Base-by-base conservation (phyloP, 2,329 filamentous ascomycete genomes). In the Trichoderma oligosporum region DNA sequence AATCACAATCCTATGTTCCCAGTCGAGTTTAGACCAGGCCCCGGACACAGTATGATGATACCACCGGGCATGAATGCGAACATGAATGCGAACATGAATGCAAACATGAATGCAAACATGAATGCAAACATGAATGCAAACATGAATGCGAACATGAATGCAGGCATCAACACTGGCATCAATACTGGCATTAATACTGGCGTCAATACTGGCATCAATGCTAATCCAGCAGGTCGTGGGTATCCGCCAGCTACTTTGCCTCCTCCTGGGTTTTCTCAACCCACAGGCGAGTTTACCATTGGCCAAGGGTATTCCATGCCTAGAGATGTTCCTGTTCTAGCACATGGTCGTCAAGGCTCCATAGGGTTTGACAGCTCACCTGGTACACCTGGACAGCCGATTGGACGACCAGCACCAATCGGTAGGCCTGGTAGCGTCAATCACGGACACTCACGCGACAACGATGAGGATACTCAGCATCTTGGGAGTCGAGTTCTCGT, bases 401-500 rank as follows among this genome's bases (percentile, higher is more conserved):
- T 95, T 60, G 82, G 87, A 44, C 83, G 91, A 54, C 93, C 92
- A 24, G 84, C 89, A 22, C 93, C 93, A 1, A 97, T 97, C 61
- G 90, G 93, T 61, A 83, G 91, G 31, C 93, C 94, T 0, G 86
- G 86, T 14, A 96, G 91, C 69, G 83, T 83, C 22, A 80, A 79
- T 14, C 78, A 82, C 45, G 81, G 80, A 12, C 78, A 78, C 42
- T 74, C 75, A 48, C 66, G 65, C 46, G 78, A 79, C 24, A 74
- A 76, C 56, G 76, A 91, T 18, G 90, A 93, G 56, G 83, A 89
- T 55, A 87, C 85, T 61, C 83, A 87, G 60, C 91, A 94, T 65
- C 79, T 99, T 24, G 94, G 94, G 11, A 97, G 93, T 71, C 92
- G 91, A 65, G 94, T 92, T 11, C 78, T 99, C 11, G 78, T 97